Base-by-base conservation (phyloP, 225 moss, liverwort and hornwort species). In the Rhytidiadelphus loreus region DNA sequence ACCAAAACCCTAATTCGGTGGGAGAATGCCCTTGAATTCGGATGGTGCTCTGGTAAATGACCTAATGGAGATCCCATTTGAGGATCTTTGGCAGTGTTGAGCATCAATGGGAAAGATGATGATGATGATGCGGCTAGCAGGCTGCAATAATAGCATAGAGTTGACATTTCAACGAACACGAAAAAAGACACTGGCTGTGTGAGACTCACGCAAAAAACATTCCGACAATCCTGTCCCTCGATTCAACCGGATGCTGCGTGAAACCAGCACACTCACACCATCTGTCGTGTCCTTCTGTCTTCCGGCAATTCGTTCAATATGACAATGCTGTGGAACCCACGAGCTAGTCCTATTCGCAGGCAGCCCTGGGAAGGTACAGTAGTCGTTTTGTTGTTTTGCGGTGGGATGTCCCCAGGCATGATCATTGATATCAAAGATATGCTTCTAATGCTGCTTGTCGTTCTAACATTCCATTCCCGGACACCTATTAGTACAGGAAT, bases 181-280 rank as follows among this genome's bases (percentile, higher is more conserved):
- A 61, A 33, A 16, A 43, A 56, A 9, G 52, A 37, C 62, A 10
- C 22, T 29, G 41, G 24, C 78, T 23, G 19, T 12, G 20, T 44
- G 46, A 70, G 18, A 56, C 15, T 63, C 63, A 29, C 25, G 44
- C 85, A 60, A 60, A 60, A 18, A 75, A 56, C 85, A 61, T 81
- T 81, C 84, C 87, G 61, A 84, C 60, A 84, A 77, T 75, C 87
- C 60, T 89, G 84, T 61, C 89, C 86, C 64, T 91, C 59, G 63
- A 77, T 85, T 77, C 48, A 53, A 53, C 87, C 48, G 70, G 43
- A 68, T 73, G 50, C 57, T 59, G 52, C 48, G 33, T 77, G 46
- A 55, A 68, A 83, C 62, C 55, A 71, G 70, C 57, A 61, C 33
- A 58, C 29, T 39, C 64, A 24, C 85, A 44, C 60, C 82, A 43